A percentile compares a stretch with the other conserved stretches of the same genome.
phyloP scores from a whole-genome alignment of 768 basidiomycete genomes.

The Sporobolomyces phaffii region DNA sequence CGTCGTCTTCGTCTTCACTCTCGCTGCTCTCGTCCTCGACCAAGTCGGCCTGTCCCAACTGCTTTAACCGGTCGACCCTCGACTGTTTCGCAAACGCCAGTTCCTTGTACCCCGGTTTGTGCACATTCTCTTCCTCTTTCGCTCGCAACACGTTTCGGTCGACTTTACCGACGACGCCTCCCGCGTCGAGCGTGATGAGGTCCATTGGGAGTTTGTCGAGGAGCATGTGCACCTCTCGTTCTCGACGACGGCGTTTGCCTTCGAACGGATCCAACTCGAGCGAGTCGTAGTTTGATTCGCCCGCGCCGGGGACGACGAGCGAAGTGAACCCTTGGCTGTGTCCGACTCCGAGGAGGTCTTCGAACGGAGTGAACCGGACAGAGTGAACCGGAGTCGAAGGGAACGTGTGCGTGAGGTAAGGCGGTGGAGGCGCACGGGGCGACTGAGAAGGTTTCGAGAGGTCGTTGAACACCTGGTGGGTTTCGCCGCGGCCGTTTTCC shows the following conservation, averaged over 20 bases:
- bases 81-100: conserved; percentile 65
- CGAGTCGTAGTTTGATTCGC: conserved; percentile 92
- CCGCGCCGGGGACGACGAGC: conserved; percentile 82
- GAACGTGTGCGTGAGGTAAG: conserved; percentile 83
- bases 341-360: conserved; percentile 71
- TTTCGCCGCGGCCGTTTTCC: neutral
- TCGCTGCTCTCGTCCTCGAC: conserved; percentile 49
- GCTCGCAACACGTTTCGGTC: conserved; percentile 8
- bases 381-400: conserved; percentile 69
- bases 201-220: conserved; percentile 95
- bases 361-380: conserved; percentile 79
- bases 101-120: conserved; percentile 46
- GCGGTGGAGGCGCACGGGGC: conserved; percentile 35
- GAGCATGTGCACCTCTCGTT: conserved; percentile 81
- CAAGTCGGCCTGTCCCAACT: conserved; percentile 39
- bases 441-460: conserved; percentile 18
- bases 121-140: conserved; percentile 39
- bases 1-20: conserved; percentile 44
- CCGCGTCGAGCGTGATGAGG: conserved; percentile 66
- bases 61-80: conserved; percentile 64
- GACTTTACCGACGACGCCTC: conserved; percentile 46
- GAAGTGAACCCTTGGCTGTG: conserved; percentile 73
- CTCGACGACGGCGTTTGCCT: conserved; percentile 67
- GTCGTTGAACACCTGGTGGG: conserved; percentile 59
- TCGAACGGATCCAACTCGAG: conserved; percentile 93